Evolutionary conservation across 2,329 filamentous ascomycete genomes (phyloP).

Genomic region (Penicillium sclerotiorum): DNA sequence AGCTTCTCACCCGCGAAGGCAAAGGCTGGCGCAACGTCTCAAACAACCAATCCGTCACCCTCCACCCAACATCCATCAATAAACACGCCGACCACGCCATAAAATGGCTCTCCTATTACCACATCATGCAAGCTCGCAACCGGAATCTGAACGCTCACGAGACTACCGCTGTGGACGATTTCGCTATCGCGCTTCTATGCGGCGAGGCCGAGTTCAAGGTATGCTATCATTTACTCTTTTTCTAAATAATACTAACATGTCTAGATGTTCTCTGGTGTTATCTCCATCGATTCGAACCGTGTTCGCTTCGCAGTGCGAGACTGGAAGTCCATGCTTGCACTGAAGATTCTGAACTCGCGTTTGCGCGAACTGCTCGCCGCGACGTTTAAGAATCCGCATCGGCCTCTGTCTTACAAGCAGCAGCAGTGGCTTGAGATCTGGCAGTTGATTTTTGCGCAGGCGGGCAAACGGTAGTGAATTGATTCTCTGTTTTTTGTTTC

Average conservation of each 20-base stretch:
- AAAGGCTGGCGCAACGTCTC: conserved; percentile 89
- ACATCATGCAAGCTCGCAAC: conserved; percentile 91
- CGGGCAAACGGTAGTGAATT: conserved; percentile 24
- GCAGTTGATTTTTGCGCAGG: conserved; percentile 66
- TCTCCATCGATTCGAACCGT: conserved; percentile 84
- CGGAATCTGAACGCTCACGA: conserved; percentile 84
- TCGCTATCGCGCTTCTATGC: conserved; percentile 80
- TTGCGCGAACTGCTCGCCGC: conserved; percentile 74
- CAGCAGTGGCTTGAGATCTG: conserved; percentile 74
- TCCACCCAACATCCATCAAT: conserved; percentile 90
- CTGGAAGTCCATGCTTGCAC: conserved; percentile 88
- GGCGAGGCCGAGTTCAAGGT: conserved; percentile 87
- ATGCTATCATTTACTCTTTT: conserved; percentile 29
- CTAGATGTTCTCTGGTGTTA: conserved; percentile 81
- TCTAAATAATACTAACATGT: background rate
- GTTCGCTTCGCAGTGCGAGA: conserved; percentile 80
- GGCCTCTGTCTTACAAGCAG: conserved; percentile 60
- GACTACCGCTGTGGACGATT: conserved; percentile 77
- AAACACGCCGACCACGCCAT: conserved; percentile 60
- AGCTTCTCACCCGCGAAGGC: conserved; percentile 78
- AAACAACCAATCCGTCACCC: conserved; percentile 86
- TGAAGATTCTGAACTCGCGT: conserved; percentile 76
- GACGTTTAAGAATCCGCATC: conserved; percentile 59
- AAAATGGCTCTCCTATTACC: conserved; percentile 90
- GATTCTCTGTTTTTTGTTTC: background rate